These are phyloP conservation scores for Asterionellopsis glacialis DNA, from an alignment of 108 stramenopile genomes.

Conservation along the genomic window DNA sequence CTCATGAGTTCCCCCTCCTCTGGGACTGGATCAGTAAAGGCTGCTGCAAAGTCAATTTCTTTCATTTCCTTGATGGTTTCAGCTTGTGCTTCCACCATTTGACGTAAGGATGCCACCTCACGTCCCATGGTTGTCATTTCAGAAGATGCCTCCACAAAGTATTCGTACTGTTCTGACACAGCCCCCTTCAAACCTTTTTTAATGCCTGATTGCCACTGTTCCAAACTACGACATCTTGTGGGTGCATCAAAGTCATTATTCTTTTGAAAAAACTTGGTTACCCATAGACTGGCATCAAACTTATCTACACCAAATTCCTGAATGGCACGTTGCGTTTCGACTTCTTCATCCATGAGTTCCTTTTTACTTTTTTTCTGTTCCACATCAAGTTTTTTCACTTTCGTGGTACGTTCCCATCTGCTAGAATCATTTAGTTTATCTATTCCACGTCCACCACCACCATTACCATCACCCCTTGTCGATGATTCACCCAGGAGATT, in stretches of 20 bases:
- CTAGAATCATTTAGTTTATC: slow-evolving; percentile 5
- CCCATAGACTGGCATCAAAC: slow-evolving; percentile 60
- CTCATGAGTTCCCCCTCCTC: slow-evolving; percentile 35
- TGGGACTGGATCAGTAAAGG: slow-evolving; percentile 21
- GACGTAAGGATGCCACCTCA: slow-evolving; percentile 65
- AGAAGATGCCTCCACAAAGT: slow-evolving; percentile 82
- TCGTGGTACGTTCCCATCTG: slow-evolving; percentile 12
- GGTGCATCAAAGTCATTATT: slow-evolving; percentile 57
- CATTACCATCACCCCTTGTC: slow-evolving; percentile 12
- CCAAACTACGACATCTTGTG: slow-evolving; percentile 46
- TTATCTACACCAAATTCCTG: slow-evolving; percentile 53
- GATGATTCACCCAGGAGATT: not conserved
- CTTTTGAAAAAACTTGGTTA: slow-evolving; percentile 64
- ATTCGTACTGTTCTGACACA: slow-evolving; percentile 83
- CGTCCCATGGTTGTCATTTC: slow-evolving; percentile 88
- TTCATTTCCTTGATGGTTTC: slow-evolving; percentile 81
- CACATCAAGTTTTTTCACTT: slow-evolving; percentile 6
- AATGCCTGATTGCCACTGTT: slow-evolving; percentile 67
- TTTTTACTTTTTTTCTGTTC: slow-evolving; percentile 13
- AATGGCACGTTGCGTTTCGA: slow-evolving; percentile 20
- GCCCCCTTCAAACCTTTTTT: slow-evolving; percentile 75
- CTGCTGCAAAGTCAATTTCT: slow-evolving; percentile 69
- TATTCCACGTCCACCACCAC: slow-evolving; percentile 9
- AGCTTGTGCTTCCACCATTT: slow-evolving; percentile 66
- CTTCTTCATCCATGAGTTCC: slow-evolving; percentile 9